Evolutionary conservation across 108 stramenopile genomes (phyloP).

Genomic region (Skeletonema grethae): DNA sequence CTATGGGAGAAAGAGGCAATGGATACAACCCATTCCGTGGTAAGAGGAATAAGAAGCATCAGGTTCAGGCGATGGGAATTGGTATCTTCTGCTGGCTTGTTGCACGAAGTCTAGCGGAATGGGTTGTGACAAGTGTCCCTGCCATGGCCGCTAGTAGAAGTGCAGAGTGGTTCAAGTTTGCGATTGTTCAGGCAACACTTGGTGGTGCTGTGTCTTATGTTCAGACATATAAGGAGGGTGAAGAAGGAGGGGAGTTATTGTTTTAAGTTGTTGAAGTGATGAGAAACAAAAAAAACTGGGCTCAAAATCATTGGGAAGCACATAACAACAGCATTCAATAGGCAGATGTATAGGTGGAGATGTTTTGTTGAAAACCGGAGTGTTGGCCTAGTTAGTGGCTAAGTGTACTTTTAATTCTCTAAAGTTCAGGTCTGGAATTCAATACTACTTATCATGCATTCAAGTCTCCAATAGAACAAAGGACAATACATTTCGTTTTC

Average conservation of each 20-base stretch:
- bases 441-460: background rate
- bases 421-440: background rate
- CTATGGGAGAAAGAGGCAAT: slow-evolving; percentile 47
- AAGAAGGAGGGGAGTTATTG: slow-evolving; percentile 35
- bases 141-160: slow-evolving; percentile 46
- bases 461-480: background rate
- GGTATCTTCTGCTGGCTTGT: slow-evolving; percentile 37
- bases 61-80: slow-evolving; percentile 50
- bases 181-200: slow-evolving; percentile 48
- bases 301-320: background rate
- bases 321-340: background rate
- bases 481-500: background rate
- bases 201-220: slow-evolving; percentile 29
- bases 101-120: slow-evolving; percentile 36
- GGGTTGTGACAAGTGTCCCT: slow-evolving; percentile 33
- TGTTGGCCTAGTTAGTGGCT: background rate
- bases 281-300: background rate
- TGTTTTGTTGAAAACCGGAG: background rate
- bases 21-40: slow-evolving; percentile 51
- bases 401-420: no score
- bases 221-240: slow-evolving; percentile 56
- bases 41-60: slow-evolving; percentile 54
- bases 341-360: slow-evolving; percentile 1
- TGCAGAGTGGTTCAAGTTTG: slow-evolving; percentile 47
- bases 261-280: slow-evolving; percentile 18